Conservation (phyloP, 1,139 yeast genomes). For the Geotrichum phurueaensis region DNA sequence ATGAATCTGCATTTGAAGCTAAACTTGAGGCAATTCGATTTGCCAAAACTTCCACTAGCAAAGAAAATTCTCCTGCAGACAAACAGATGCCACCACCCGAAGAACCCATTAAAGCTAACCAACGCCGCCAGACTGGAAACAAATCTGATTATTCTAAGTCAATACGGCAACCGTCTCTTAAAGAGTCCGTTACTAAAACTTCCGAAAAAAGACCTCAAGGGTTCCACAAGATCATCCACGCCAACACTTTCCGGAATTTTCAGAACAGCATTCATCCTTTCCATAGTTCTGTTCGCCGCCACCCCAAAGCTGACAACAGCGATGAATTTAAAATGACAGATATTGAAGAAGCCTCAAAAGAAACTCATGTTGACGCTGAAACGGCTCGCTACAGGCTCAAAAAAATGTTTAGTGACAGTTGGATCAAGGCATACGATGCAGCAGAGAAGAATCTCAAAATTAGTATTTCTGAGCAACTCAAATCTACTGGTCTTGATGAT, state of each 20-base stretch:
- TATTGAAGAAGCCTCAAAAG: constrained; percentile 24
- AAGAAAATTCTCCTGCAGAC: background rate
- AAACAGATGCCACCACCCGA: background rate
- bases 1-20: constrained; percentile 49
- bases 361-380: constrained; percentile 29
- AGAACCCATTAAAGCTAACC: background rate
- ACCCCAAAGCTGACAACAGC: background rate
- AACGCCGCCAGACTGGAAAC: background rate
- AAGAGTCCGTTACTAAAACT: background rate
- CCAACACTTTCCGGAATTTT: constrained; percentile 4
- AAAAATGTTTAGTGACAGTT: constrained; percentile 56
- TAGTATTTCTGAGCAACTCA: constrained; percentile 49
- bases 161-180: background rate
- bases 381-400: constrained; percentile 33
- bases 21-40: constrained; percentile 31
- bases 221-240: background rate
- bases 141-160: background rate
- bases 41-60: constrained; percentile 12
- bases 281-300: constrained; percentile 5
- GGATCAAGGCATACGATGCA: constrained; percentile 48
- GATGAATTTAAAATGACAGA: constrained; percentile 22
- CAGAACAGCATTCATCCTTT: constrained; percentile 1
- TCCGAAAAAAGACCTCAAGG: background rate
- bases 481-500: constrained; percentile 46
- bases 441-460: constrained; percentile 30